Conservation (phyloP, 1,284 basidiomycete genomes). For the Moesziomyces sp. region DNA sequence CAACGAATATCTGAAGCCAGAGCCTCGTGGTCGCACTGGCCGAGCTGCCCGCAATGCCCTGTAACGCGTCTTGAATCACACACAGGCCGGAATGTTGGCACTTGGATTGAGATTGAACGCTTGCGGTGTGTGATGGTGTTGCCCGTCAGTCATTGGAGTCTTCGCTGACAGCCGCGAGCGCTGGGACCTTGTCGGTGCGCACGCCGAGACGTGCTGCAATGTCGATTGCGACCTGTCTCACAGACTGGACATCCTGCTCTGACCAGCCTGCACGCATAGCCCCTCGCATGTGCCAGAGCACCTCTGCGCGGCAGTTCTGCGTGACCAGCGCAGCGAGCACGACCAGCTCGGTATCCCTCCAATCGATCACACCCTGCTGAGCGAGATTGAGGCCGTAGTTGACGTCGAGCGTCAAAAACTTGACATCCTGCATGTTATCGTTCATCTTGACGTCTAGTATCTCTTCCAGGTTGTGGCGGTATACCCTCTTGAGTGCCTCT, state of each 20-base stretch:
- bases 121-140: background rate
- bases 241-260: slow-evolving; percentile 15
- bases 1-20: slow-evolving; percentile 29
- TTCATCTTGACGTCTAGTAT: slow-evolving; percentile 22
- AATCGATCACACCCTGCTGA: slow-evolving; percentile 15
- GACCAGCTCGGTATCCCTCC: slow-evolving; percentile 23
- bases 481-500: slow-evolving; percentile 12
- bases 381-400: slow-evolving; percentile 43
- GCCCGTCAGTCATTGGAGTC: slow-evolving; percentile 16
- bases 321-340: slow-evolving; percentile 26
- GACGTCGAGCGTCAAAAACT: slow-evolving; percentile 39
- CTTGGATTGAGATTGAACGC: background rate
- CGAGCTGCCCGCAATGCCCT: slow-evolving; percentile 4
- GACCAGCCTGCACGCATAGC: slow-evolving; percentile 33
- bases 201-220: slow-evolving; percentile 13
- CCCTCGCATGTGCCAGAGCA: slow-evolving; percentile 42
- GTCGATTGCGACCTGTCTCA: background rate
- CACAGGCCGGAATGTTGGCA: slow-evolving; percentile 1
- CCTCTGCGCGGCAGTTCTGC: slow-evolving; percentile 24
- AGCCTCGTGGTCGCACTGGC: slow-evolving; percentile 4
- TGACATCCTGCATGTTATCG: slow-evolving; percentile 34
- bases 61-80: slow-evolving; percentile 1
- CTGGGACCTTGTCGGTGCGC: slow-evolving; percentile 18
- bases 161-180: slow-evolving; percentile 22
- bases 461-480: slow-evolving; percentile 32